A percentile compares a stretch with the other conserved stretches of the same genome.
Evolutionary conservation across 1,139 yeast genomes (phyloP).

Genomic region (Tardiomyces blankii): DNA sequence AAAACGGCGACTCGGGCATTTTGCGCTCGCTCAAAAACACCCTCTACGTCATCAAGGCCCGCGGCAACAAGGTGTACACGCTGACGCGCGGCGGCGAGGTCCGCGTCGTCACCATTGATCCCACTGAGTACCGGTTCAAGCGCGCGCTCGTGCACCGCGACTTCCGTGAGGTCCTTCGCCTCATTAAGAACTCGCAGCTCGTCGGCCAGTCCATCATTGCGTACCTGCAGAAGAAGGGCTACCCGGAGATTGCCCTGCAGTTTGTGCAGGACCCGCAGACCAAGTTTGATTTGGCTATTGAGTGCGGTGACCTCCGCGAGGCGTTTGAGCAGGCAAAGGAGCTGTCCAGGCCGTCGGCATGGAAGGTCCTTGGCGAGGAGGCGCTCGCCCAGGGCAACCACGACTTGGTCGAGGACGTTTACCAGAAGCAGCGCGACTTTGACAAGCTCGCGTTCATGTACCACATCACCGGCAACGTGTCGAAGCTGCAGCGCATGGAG

Average conservation of each 20-base stretch:
- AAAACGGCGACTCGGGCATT: constrained; percentile 92
- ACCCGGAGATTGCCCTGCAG: constrained; percentile 80
- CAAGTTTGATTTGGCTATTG: constrained; percentile 88
- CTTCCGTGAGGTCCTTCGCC: constrained; percentile 82
- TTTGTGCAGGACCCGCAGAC: constrained; percentile 96
- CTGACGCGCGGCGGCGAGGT: constrained; percentile 81
- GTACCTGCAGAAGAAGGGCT: constrained; percentile 89
- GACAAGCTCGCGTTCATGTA: constrained; percentile 87
- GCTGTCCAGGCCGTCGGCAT: constrained; percentile 54
- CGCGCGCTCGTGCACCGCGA: constrained; percentile 83
- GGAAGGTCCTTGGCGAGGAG: constrained; percentile 79
- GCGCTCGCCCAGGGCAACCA: constrained; percentile 87
- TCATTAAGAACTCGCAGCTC: constrained; percentile 77
- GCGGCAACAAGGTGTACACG: constrained; percentile 64
- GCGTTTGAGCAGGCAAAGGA: constrained; percentile 86
- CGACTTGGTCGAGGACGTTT: constrained; percentile 74
- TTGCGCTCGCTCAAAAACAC: constrained; percentile 88
- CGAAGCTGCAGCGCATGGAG: constrained; percentile 73
- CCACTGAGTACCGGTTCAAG: constrained; percentile 95
- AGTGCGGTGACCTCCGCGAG: constrained; percentile 77
- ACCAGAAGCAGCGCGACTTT: constrained; percentile 77
- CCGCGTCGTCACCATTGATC: constrained; percentile 71
- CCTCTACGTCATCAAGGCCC: constrained; percentile 67
- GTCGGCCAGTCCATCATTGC: constrained; percentile 97
- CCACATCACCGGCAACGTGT: constrained; percentile 67